Conservation (phyloP, 2,329 filamentous ascomycete genomes). For the Aspergillus flavus region DNA sequence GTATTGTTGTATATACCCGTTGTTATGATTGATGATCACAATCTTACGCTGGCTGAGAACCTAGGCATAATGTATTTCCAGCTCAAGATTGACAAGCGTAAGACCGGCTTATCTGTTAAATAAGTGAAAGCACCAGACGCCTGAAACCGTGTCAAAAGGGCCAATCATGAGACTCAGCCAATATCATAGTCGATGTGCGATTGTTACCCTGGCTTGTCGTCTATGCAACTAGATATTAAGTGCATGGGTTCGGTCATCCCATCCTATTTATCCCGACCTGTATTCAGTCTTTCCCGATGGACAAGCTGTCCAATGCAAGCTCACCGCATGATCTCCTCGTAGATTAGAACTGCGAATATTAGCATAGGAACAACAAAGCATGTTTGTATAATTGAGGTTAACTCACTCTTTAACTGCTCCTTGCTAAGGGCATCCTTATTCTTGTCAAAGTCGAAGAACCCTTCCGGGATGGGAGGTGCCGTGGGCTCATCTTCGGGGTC, state of each 20-base stretch:
- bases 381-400: not conserved
- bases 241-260: conserved; percentile 15
- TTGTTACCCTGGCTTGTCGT: conserved; percentile 16
- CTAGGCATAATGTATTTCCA: not conserved
- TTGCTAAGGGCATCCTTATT: conserved; percentile 99
- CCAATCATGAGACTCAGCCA: conserved; percentile 2
- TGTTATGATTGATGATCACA: not conserved
- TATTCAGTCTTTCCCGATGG: not conserved
- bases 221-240: conserved; percentile 23
- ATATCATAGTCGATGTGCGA: conserved; percentile 10
- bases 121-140: conserved; percentile 8
- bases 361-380: conserved; percentile 10
- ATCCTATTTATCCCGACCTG: conserved; percentile 1
- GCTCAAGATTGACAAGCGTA: not conserved
- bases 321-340: conserved; percentile 87
- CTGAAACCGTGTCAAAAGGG: conserved; percentile 6
- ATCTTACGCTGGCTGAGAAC: not conserved
- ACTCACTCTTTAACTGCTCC: conserved; percentile 86
- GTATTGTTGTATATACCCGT: conserved; percentile 10
- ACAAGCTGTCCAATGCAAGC: not conserved
- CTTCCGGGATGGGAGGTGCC: conserved; percentile 92
- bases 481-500: conserved; percentile 98
- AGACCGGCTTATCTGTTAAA: not conserved
- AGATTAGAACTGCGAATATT: conserved; percentile 70
- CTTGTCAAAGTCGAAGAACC: conserved; percentile 99